Base-by-base conservation (phyloP, 345 rosid species). In the Nephelium lappaceum region DNA sequence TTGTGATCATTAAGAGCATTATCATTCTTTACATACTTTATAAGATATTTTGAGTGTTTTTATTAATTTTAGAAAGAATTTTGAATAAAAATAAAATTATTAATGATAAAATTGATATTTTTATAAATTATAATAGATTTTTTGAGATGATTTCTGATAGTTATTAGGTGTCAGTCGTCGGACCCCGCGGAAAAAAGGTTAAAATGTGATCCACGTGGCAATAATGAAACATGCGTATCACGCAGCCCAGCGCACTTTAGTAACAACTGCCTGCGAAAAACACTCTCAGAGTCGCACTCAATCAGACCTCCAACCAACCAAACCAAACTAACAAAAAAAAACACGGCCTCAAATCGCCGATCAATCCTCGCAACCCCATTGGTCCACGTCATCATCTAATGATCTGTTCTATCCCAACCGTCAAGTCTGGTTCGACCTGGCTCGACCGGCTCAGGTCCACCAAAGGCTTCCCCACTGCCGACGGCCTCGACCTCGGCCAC, bases 381-480 rank as follows among this genome's bases (percentile, higher is more conserved):
- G 36, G 61, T 76, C 72, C 61, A 57, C 25, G 36, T 75, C 14
- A 36, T 58, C 31, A 24, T 68, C 18, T 45, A 80, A 95, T 95
- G 98, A 82, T 90, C 62, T 92, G 90, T 86, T 89, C 98, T 67
- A 69, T 87, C 71, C 65, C 87, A 31, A 76, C 87, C 81, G 87
- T 71, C 69, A 89, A 88, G 87, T 86, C 94, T 79, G 80, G 83
- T 55, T 86, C 95, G 19, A 90, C 83, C 81, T 95, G 99, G 98
- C 89, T 95, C 63, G 92, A 90, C 81, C 96, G 99, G 14, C 95
- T 95, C 73, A 92, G 98, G 16, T 83, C 94, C 72, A 89, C 72
- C 86, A 95, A 84, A 83, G 98, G 98, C 82, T 77, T 95, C 71
- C 88, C 97, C 15, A 60, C 81, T 45, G 87, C 78, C 60, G 94